These are phyloP conservation scores for Beverwykella pulmonaria DNA, from an alignment of 495 filamentous ascomycete genomes.

Conservation along the genomic window DNA sequence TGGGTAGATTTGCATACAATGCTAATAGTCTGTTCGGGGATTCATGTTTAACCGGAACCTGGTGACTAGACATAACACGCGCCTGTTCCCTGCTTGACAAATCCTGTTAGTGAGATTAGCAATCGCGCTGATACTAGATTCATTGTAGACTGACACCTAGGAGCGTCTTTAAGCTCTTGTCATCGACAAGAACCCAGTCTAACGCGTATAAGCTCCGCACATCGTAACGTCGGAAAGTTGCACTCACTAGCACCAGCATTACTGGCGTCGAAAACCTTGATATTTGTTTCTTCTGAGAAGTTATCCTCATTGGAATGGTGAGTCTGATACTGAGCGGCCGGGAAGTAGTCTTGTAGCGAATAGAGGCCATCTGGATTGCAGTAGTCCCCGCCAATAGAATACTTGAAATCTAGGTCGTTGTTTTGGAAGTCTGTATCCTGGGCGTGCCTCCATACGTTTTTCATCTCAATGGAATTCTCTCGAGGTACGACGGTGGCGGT, in stretches of 20 bases:
- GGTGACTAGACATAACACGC: too few species aligned
- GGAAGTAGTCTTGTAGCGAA: not conserved
- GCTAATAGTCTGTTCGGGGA: too few species aligned
- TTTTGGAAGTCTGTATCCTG: not conserved
- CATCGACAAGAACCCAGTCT: not conserved
- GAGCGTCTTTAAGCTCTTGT: not conserved
- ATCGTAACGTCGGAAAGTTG: not conserved
- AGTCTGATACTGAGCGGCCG: conserved; percentile 2
- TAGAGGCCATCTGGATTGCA: not conserved
- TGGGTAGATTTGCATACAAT: too few species aligned
- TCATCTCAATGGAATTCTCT: conserved; percentile 1
- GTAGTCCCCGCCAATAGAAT: not conserved
- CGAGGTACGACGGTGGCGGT: not conserved
- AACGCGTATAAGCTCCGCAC: not conserved
- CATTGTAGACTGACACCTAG: too few species aligned
- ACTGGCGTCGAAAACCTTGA: not conserved
- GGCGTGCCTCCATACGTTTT: conserved; percentile 4
- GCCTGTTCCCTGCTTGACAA: too few species aligned
- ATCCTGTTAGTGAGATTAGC: too few species aligned
- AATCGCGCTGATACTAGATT: too few species aligned
- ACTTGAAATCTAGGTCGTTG: not conserved
- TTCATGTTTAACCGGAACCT: too few species aligned
- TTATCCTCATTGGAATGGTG: conserved; percentile 4
- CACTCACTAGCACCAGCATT: not conserved
- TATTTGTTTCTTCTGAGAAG: conserved; percentile 5